These are phyloP conservation scores for Gonapodya prolifera DNA, from an alignment of 192 early-diverging fungal species.

Conservation along the genomic window DNA sequence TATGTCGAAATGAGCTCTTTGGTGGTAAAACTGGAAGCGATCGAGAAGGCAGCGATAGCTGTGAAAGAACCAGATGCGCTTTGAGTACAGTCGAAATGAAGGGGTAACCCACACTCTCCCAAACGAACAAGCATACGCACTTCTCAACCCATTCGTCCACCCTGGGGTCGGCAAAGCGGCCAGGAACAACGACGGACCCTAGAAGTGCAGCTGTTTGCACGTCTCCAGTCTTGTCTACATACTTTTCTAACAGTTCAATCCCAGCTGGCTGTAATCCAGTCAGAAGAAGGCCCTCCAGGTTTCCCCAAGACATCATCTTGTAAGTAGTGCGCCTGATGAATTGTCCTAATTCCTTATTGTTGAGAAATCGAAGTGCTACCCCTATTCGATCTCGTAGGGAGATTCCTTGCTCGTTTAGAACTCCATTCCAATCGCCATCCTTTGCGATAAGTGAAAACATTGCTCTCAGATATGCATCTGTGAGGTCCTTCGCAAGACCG, in stretches of 20 bases:
- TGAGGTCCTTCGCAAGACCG: conserved; percentile 39
- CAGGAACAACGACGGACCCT: conserved; percentile 45
- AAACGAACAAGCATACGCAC: conserved; percentile 22
- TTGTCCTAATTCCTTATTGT: conserved; percentile 57
- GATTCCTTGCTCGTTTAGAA: conserved; percentile 57
- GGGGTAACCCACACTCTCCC: background rate
- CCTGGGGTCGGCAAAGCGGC: conserved; percentile 39
- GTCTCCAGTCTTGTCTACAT: conserved; percentile 76
- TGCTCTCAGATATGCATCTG: conserved; percentile 65
- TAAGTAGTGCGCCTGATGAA: conserved; percentile 47
- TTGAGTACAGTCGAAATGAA: background rate
- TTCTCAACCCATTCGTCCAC: conserved; percentile 61
- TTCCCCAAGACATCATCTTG: conserved; percentile 43
- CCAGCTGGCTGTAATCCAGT: conserved; percentile 62
- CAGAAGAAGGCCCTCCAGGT: conserved; percentile 68
- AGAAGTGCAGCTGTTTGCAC: conserved; percentile 77
- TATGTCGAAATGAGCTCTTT: conserved; percentile 87
- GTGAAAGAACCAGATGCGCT: conserved; percentile 2
- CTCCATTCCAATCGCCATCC: conserved; percentile 61
- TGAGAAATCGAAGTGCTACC: conserved; percentile 72
- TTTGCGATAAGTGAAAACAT: conserved; percentile 81
- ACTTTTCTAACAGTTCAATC: conserved; percentile 60
- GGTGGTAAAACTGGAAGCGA: conserved; percentile 72
- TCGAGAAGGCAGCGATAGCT: conserved; percentile 80
- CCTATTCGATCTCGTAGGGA: conserved; percentile 66